Evolutionary conservation across 345 rosid species (phyloP).

Genomic region (Boechera retrofracta): DNA sequence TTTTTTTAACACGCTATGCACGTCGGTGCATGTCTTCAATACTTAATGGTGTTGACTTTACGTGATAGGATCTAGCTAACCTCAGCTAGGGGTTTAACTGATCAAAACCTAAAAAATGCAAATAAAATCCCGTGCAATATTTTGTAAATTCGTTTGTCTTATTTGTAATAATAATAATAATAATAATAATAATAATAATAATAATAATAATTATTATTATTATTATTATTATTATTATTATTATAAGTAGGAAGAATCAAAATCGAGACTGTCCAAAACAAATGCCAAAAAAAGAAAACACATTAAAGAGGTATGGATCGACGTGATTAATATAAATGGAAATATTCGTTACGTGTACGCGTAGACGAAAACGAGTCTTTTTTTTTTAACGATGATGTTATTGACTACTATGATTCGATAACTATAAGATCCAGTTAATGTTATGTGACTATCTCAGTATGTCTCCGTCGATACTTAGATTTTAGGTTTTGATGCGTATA

Average conservation of each 20-base stretch:
- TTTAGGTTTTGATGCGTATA: conserved; percentile 6
- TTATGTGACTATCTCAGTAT: not conserved
- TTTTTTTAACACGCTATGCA: conserved; percentile 13
- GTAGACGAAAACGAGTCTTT: not conserved
- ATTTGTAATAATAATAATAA: not conserved
- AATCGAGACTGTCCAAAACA: conserved; percentile 16
- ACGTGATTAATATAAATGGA: not conserved
- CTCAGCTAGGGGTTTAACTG: conserved; percentile 1
- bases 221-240: no score
- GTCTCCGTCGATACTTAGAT: not conserved
- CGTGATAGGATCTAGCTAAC: not conserved
- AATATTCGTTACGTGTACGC: conserved; percentile 22
- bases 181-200: no score
- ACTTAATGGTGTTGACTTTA: conserved; percentile 22
- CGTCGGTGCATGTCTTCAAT: conserved; percentile 24
- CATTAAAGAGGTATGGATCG: conserved; percentile 5
- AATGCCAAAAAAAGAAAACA: not conserved
- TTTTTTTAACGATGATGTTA: conserved; percentile 9
- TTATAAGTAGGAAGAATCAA: conserved; percentile 4
- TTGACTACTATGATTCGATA: conserved; percentile 14
- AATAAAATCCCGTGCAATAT: not conserved
- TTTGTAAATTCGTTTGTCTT: not conserved
- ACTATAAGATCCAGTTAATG: not conserved
- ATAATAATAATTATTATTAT: no score
- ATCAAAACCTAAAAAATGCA: not conserved